A percentile compares a stretch with the other conserved stretches of the same genome.
phyloP scores from a whole-genome alignment of 495 filamentous ascomycete species.

The Daldinia grandis region DNA sequence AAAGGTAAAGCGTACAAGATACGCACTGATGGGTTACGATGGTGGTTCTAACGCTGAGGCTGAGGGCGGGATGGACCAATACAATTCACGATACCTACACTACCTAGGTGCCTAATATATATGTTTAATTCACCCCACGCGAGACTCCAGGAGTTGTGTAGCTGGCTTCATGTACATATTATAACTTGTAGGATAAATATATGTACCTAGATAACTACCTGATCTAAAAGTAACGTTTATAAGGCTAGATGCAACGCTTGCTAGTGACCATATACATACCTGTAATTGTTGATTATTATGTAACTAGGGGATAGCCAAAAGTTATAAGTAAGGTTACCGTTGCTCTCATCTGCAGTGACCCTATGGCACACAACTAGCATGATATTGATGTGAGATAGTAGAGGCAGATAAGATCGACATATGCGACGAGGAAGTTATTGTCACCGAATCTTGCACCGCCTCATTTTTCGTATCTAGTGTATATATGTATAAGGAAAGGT shows the following conservation, averaged over 20 bases:
- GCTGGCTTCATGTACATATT: not conserved
- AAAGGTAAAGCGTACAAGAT: not conserved
- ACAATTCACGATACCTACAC: not conserved
- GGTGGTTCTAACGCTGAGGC: not conserved
- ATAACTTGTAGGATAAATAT: not conserved
- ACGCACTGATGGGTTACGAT: not conserved
- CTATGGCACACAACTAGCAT: not conserved
- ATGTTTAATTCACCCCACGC: not conserved
- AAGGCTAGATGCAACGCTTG: slow-evolving; percentile 15
- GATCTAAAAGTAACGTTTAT: slow-evolving; percentile 9
- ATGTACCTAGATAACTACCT: not conserved
- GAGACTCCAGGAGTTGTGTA: not conserved
- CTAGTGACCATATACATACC: not conserved
- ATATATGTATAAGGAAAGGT: not conserved
- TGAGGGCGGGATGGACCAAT: not conserved
- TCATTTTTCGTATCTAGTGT: slow-evolving; percentile 33
- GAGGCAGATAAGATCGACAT: not conserved
- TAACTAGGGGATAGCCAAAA: not conserved
- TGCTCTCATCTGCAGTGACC: not conserved
- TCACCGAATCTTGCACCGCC: slow-evolving; percentile 28
- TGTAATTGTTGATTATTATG: not conserved
- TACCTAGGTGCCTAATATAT: not conserved
- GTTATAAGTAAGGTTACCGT: not conserved
- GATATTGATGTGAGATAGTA: slow-evolving; percentile 32
- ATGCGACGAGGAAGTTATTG: not conserved